Percentiles rank a stretch among this genome's conserved stretches.
phyloP scores from a whole-genome alignment of 2,329 filamentous ascomycete genomes.

The Spiromastix sp. region DNA sequence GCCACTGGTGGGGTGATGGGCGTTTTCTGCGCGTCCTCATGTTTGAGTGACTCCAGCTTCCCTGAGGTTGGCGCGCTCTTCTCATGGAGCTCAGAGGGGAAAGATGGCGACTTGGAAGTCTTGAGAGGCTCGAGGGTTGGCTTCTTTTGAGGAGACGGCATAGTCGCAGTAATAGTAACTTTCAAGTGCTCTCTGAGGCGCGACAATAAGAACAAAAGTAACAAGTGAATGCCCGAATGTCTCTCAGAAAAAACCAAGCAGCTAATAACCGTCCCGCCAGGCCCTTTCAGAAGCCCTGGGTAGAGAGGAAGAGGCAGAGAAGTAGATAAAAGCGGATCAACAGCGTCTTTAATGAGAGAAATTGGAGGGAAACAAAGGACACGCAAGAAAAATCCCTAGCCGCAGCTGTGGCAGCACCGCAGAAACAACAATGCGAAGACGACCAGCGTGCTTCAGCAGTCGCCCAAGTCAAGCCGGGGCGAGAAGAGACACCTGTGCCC shows the following conservation, averaged over 20 bases:
- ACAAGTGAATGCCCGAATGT: constrained; percentile 6
- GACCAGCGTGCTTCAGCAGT: constrained; percentile 4
- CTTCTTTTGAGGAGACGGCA: constrained; percentile 13
- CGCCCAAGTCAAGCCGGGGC: no score
- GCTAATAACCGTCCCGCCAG: constrained; percentile 3
- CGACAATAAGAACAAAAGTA: neutral
- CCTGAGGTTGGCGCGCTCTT: constrained; percentile 40
- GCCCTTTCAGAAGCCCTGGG: constrained; percentile 3
- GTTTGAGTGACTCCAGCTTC: constrained; percentile 56
- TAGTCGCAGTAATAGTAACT: constrained; percentile 3
- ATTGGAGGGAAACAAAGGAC: neutral
- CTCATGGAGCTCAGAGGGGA: constrained; percentile 48
- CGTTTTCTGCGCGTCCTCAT: constrained; percentile 59
- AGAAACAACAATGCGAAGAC: neutral
- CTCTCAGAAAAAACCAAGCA: constrained; percentile 1
- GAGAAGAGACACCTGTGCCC: neutral
- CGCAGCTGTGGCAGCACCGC: neutral
- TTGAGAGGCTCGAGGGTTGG: constrained; percentile 32
- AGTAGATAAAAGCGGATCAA: neutral
- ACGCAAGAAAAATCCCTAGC: neutral
- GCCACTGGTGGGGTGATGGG: constrained; percentile 84
- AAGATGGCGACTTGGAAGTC: constrained; percentile 33
- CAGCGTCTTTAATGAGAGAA: constrained; percentile 1
- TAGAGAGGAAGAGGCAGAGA: constrained; percentile 1
- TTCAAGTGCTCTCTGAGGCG: neutral